Evolutionary conservation across 805 yeast genomes (phyloP).

Genomic region (Candida alai): DNA sequence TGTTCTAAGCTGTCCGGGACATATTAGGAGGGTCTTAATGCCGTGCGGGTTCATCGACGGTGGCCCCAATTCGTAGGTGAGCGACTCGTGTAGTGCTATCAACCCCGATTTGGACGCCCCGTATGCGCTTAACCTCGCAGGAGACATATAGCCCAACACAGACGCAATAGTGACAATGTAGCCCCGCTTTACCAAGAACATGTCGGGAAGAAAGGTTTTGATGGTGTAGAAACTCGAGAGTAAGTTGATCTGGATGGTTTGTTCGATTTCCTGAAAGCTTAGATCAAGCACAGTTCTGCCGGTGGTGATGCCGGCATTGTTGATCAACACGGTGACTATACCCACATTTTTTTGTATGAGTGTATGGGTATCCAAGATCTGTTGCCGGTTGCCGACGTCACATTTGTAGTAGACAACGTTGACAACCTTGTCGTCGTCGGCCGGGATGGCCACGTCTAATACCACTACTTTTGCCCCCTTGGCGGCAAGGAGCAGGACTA

Average conservation of each 20-base stretch:
- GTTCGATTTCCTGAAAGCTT: constrained; percentile 55
- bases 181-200: constrained; percentile 62
- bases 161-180: constrained; percentile 80
- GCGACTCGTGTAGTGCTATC: constrained; percentile 78
- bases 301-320: constrained; percentile 78
- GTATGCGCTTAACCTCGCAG: constrained; percentile 76
- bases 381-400: constrained; percentile 58
- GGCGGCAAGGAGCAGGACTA: constrained; percentile 45
- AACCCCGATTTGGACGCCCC: constrained; percentile 90
- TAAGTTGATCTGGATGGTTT: constrained; percentile 63
- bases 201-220: constrained; percentile 68
- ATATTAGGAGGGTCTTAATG: constrained; percentile 68
- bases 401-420: constrained; percentile 58
- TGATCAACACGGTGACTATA: constrained; percentile 61
- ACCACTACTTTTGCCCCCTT: constrained; percentile 55
- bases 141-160: constrained; percentile 79
- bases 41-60: constrained; percentile 45
- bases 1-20: constrained; percentile 87
- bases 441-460: constrained; percentile 54
- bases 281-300: constrained; percentile 57
- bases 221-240: constrained; percentile 66
- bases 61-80: constrained; percentile 64
- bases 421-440: constrained; percentile 22
- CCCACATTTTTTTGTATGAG: constrained; percentile 51
- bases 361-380: constrained; percentile 39